A percentile compares a stretch with the other conserved stretches of the same genome.
These are phyloP conservation scores for Mycena metata DNA, from an alignment of 768 basidiomycete genomes.

Conservation along the genomic window DNA sequence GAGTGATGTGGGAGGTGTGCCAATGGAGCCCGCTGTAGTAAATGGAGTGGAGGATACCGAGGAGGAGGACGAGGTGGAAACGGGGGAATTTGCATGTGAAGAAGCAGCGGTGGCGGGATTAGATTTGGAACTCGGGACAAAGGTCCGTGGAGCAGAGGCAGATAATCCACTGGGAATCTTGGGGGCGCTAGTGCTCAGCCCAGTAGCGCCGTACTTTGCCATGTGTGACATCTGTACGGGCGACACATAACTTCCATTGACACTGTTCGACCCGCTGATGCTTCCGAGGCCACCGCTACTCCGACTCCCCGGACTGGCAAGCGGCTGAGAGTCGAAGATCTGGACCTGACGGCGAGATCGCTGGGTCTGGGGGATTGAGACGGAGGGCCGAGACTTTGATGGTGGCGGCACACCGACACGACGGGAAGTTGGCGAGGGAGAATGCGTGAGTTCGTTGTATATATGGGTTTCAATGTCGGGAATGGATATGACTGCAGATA, in stretches of 20 bases:
- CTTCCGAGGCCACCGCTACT: constrained; percentile 37
- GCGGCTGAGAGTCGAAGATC: constrained; percentile 86
- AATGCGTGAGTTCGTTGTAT: constrained; percentile 72
- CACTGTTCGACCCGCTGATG: constrained; percentile 54
- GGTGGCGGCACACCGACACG: constrained; percentile 85
- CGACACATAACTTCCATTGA: constrained; percentile 58
- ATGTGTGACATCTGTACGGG: constrained; percentile 56
- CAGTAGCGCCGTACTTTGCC: constrained; percentile 42
- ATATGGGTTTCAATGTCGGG: constrained; percentile 86
- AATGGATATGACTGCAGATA: constrained; percentile 79
- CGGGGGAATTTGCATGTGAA: constrained; percentile 40
- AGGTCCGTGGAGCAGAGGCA: constrained; percentile 39
- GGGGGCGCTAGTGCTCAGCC: constrained; percentile 55
- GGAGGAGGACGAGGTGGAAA: constrained; percentile 64
- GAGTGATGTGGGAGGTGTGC: constrained; percentile 71
- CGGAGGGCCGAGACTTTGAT: constrained; percentile 71
- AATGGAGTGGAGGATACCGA: constrained; percentile 60
- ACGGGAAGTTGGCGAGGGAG: constrained; percentile 81
- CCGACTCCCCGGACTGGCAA: constrained; percentile 66
- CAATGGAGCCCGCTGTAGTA: constrained; percentile 56
- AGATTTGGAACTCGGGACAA: constrained; percentile 34
- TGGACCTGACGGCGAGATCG: constrained; percentile 75
- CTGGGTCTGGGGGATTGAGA: constrained; percentile 70
- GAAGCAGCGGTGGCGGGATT: constrained; percentile 35
- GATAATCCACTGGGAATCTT: constrained; percentile 57